Evolutionary conservation across 257 asterid genomes (phyloP), one percentile per base, ranked within the genome.

Genomic region (Nemophila menziesii): DNA sequence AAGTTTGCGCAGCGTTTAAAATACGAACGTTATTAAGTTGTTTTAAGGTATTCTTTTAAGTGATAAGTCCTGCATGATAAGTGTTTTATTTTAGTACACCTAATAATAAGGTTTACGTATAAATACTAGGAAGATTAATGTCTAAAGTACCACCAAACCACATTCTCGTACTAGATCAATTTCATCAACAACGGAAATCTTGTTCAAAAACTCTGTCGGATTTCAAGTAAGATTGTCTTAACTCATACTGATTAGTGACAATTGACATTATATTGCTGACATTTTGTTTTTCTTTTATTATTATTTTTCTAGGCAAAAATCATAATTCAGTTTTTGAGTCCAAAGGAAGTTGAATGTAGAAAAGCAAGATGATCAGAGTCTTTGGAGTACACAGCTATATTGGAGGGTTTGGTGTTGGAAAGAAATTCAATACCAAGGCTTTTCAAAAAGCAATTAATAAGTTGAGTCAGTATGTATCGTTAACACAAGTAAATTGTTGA

Each of bases 361-460:
- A 74, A 51, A 38, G 50, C 44, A 23, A 67, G 58, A 51, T 20
- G 11, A 20, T 6, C 33, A 16, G 56, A 38, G 7, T 56, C 64
- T 0, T 40, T 72, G 1, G 82, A 75, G 65, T 79, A 82, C 62
- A 67, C 81, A 3, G 93, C 93, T 12, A 77, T 82, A 5, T 56
- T 55, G 95, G 95, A 2, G 97, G 93, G 5, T 71, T 82, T 11
- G 97, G 97, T 1, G 92, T 82, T 68, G 97, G 97, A 8, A 24
- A 45, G 22, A 87, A 93, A 5, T 45, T 77, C 22, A 87, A 87
- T 56, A 87, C 97, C 0, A 22, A 59, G 49, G 95, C 93, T 13
- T 87, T 87, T 48, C 72, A 57, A 49, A 43, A 52, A n/a, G 97
- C 97, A 2, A 74, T 87, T 11, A 54, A 57, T 17, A 66, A 57